phyloP scores from a whole-genome alignment of 2,329 filamentous ascomycete genomes.

The Mollisiaceae sp. region DNA sequence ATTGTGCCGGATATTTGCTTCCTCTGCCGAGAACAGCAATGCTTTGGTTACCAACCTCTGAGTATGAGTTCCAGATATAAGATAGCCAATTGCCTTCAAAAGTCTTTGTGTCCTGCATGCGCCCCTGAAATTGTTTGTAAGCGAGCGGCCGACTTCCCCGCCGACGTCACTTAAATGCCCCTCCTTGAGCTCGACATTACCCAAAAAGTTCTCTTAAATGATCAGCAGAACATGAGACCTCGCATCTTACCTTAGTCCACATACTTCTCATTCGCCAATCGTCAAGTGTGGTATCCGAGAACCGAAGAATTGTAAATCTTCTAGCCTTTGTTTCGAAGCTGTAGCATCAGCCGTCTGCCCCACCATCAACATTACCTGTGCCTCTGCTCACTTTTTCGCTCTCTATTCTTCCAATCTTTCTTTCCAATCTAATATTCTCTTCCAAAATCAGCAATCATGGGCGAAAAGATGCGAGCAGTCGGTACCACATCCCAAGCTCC shows the following conservation, averaged over 20 bases:
- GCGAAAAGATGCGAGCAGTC: conserved; percentile 39
- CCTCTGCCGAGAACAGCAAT: not conserved
- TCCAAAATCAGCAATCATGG: conserved; percentile 27
- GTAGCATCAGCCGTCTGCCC: not conserved
- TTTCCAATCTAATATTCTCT: not conserved
- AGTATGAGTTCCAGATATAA: not conserved
- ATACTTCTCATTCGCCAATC: not conserved
- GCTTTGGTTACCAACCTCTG: not conserved
- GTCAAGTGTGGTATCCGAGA: not conserved
- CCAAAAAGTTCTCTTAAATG: not conserved
- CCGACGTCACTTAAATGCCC: conserved; percentile 5
- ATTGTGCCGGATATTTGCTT: not conserved
- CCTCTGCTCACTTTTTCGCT: not conserved
- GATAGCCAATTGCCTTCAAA: not conserved
- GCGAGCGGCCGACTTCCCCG: conserved; percentile 4
- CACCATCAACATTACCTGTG: not conserved
- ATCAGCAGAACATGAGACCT: not conserved
- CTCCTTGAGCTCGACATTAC: not conserved
- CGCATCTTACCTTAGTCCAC: not conserved
- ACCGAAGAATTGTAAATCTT: not conserved
- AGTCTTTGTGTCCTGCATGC: not conserved
- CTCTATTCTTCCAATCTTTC: not conserved
- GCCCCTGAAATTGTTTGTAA: not conserved
- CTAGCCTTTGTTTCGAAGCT: not conserved
- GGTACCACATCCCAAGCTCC: conserved; percentile 25